Conservation (phyloP, 345 rosid species). For the rapeseed (Brassica napus) region DNA sequence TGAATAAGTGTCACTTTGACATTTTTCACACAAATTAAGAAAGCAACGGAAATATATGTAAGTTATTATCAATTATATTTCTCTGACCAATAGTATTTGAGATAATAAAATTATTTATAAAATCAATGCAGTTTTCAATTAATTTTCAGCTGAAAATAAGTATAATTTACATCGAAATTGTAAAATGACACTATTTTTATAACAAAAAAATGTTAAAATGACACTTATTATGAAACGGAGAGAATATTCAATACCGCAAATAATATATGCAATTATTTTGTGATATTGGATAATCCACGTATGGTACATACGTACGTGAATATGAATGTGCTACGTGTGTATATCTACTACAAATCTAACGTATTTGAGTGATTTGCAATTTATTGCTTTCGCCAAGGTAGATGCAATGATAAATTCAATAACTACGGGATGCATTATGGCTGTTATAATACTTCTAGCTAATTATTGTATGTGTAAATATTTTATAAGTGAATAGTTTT, state of each 20-base stretch:
- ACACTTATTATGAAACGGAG: too few relatives aligned
- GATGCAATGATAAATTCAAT: not conserved
- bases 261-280: not conserved
- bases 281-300: constrained; percentile 28
- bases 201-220: too few relatives aligned
- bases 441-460: not conserved
- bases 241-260: not conserved
- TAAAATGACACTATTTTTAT: too few relatives aligned
- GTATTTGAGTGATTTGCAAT: not conserved
- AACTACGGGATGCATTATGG: not conserved
- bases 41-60: too few relatives aligned
- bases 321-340: constrained; percentile 20
- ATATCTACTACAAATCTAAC: constrained; percentile 3
- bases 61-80: too few relatives aligned
- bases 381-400: not conserved
- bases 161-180: too few relatives aligned
- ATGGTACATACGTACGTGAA: not conserved
- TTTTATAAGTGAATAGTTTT: not conserved
- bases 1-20: too few relatives aligned
- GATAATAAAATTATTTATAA: too few relatives aligned
- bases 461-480: not conserved
- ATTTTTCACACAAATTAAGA: too few relatives aligned
- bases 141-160: too few relatives aligned
- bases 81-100: too few relatives aligned
- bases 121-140: too few relatives aligned